Conservation (phyloP, 352 stramenopile species). For the Discostella stelligera region DNA sequence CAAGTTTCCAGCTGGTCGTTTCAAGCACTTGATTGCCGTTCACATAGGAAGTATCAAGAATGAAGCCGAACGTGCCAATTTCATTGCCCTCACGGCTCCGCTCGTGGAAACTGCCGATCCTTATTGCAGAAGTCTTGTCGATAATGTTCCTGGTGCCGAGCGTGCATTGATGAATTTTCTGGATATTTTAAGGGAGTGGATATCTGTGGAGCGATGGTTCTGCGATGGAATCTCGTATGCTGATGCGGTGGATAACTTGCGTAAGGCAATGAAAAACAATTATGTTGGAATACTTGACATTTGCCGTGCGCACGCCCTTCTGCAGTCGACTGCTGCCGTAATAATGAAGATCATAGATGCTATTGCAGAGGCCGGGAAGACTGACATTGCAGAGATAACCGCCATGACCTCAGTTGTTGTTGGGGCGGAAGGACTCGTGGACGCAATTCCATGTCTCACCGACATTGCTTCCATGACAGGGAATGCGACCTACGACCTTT, state of each 20-base stretch:
- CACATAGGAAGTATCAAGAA: constrained; percentile 54
- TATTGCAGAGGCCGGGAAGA: constrained; percentile 75
- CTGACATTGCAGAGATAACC: constrained; percentile 44
- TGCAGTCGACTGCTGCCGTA: constrained; percentile 81
- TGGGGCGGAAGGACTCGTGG: constrained; percentile 72
- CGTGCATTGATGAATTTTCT: constrained; percentile 75
- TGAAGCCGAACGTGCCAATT: constrained; percentile 63
- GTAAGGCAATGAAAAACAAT: constrained; percentile 89
- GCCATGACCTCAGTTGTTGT: constrained; percentile 69
- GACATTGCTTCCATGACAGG: constrained; percentile 83
- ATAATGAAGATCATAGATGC: constrained; percentile 76
- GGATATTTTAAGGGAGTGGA: constrained; percentile 79
- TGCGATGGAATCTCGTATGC: constrained; percentile 79
- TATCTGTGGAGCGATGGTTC: constrained; percentile 83
- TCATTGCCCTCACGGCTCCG: constrained; percentile 70
- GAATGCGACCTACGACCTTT: constrained; percentile 86
- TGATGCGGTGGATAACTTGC: constrained; percentile 84
- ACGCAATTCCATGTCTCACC: constrained; percentile 75
- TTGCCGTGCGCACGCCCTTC: constrained; percentile 88
- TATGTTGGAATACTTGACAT: constrained; percentile 86
- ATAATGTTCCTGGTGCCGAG: constrained; percentile 72
- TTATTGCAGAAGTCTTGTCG: constrained; percentile 73
- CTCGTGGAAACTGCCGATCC: constrained; percentile 69
- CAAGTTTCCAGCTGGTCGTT: constrained; percentile 70
- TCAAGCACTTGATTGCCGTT: constrained; percentile 62